Percentiles rank a stretch among this genome's conserved stretches.
phyloP scores from a whole-genome alignment of 2,329 filamentous ascomycete species.

The Microdochium paspali region DNA sequence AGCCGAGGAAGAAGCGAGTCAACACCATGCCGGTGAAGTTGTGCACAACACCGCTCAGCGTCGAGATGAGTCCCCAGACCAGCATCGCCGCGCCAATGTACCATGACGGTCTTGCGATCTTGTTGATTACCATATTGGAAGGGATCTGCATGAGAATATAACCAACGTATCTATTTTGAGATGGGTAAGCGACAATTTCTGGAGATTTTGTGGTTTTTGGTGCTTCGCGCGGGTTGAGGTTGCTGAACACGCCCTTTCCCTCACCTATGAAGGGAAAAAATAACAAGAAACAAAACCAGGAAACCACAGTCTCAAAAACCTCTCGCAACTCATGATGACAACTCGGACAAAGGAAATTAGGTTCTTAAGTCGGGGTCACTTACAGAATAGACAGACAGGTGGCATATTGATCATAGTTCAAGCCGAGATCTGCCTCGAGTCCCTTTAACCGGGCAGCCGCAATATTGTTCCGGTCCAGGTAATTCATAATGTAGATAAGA shows the following conservation, averaged over 20 bases:
- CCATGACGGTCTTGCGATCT: conserved; percentile 38
- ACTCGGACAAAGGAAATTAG: no score
- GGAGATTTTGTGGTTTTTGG: no score
- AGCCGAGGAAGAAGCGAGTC: conserved; percentile 50
- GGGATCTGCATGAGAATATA: conserved; percentile 57
- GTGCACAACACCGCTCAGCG: conserved; percentile 39
- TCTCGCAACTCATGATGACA: no score
- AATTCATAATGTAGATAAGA: conserved; percentile 70
- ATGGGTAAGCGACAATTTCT: no score
- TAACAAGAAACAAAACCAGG: no score
- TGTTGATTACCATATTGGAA: conserved; percentile 48
- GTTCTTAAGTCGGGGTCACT: no score
- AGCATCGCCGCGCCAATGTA: conserved; percentile 44
- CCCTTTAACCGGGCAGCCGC: conserved; percentile 57
- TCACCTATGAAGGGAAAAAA: no score
- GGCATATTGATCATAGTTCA: conserved; percentile 46
- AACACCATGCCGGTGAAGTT: conserved; percentile 45
- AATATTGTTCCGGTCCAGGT: conserved; percentile 60
- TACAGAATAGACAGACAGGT: not conserved
- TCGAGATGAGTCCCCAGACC: conserved; percentile 52
- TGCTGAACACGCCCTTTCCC: no score
- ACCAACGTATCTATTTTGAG: conserved; percentile 39
- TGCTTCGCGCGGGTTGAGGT: no score
- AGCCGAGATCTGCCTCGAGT: conserved; percentile 48
- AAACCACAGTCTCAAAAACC: no score